phyloP scores from a whole-genome alignment of 1,284 basidiomycete genomes.

The Athelia sp. region DNA sequence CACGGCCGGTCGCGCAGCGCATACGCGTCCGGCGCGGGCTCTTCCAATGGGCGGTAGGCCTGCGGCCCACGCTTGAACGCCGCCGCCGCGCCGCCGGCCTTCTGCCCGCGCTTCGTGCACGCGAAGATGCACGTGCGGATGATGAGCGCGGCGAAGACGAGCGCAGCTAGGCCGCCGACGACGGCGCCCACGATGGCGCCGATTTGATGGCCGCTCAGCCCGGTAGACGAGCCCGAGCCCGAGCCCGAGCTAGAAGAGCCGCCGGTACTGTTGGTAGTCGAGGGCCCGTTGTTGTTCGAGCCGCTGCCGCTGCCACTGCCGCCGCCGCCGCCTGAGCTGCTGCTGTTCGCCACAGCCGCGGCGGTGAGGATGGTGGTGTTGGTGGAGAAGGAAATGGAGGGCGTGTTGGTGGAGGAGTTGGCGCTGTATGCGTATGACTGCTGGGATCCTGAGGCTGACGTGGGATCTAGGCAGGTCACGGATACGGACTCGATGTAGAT shows the following conservation, averaged over 20 bases:
- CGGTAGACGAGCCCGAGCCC: conserved; percentile 3
- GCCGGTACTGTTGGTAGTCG: too few species aligned
- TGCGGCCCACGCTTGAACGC: too few species aligned
- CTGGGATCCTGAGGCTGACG: conserved; percentile 33
- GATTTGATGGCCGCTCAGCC: neutral
- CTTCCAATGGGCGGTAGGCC: too few species aligned
- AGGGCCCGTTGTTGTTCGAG: too few species aligned
- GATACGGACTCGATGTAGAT: conserved; percentile 52
- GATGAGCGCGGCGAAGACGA: neutral
- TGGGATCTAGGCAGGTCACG: conserved; percentile 53
- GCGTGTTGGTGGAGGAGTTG: conserved; percentile 47
- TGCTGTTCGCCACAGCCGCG: conserved; percentile 20
- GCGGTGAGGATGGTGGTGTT: conserved; percentile 35
- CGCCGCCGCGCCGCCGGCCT: too few species aligned
- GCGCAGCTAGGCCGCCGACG: neutral
- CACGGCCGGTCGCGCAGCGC: too few species aligned
- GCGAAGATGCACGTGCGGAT: neutral
- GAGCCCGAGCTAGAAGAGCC: conserved; percentile 18
- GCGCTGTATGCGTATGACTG: conserved; percentile 60
- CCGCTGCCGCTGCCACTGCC: neutral
- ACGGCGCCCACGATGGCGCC: neutral
- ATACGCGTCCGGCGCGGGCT: too few species aligned
- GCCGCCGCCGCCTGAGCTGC: neutral
- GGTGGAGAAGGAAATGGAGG: conserved; percentile 51
- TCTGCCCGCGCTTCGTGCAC: too few species aligned